Evolutionary conservation across 2,329 filamentous ascomycete species (phyloP), one percentile per base, ranked within the genome.

Genomic region (Clonostachys solani): DNA sequence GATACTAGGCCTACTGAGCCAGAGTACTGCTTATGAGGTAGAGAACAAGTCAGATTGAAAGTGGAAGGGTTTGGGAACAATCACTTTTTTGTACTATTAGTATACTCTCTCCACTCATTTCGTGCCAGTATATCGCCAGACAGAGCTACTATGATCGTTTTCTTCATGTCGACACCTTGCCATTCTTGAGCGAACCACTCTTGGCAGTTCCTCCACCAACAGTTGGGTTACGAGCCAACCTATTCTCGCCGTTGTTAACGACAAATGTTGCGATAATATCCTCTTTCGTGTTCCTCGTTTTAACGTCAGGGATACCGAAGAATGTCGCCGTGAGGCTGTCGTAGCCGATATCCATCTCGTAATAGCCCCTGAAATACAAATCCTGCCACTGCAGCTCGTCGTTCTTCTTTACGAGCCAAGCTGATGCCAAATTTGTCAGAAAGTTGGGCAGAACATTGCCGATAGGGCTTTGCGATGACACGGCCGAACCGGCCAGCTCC

Each of bases 281-380:
- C 36, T 38, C 36, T 18, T 38, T 38, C 36, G 15, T 18, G 15
- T 38, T 38, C 15, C 36, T n/a, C 36, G 36, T 38, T 18, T 38
- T 38, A 12, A 38, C 17, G 12, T 38, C 36, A n/a, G 36, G 36
- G 36, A 38, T 38, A 8, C 36, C 36, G 10, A n/a, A 38, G 36
- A 38, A 38, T 12, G 36, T 38, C 36, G 36, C 36, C 12, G 36
- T 38, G 36, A 38, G 36, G 36, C 36, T 67, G 5, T 82, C 69
- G 35, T 76, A 71, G 16, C 65, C 69, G 49, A 86, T 68, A 45
- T 76, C 72, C 44, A 88, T 66, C 60, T 86, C 78, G 56, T 80
- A 87, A 66, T 88, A 88, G 2, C 84, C 85, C n/a, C 84, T 74
- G 63, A 87, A 88, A 62, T 84, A 87, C n/a, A 81, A 59, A 47